A percentile compares a stretch with the other conserved stretches of the same genome.
Evolutionary conservation across 352 stramenopile genomes (phyloP).

Genomic region (Plasmopara viticola): DNA sequence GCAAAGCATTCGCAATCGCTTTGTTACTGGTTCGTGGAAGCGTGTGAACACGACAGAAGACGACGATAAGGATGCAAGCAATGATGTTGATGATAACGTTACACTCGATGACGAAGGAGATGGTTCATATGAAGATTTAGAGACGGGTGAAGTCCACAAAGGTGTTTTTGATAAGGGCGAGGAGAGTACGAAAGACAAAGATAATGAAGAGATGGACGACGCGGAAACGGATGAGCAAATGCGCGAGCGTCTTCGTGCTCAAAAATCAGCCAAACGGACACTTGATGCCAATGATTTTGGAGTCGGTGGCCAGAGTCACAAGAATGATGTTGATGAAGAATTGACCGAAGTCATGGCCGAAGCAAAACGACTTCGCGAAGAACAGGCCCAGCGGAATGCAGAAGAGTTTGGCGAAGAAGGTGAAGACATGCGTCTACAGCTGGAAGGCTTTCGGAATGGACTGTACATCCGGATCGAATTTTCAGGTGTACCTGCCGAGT

Average conservation of each 20-base stretch:
- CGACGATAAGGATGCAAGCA: slow-evolving; percentile 47
- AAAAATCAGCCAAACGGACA: slow-evolving; percentile 90
- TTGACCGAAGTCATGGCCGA: slow-evolving; percentile 84
- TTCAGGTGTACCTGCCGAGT: slow-evolving; percentile 90
- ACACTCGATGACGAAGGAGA: slow-evolving; percentile 90
- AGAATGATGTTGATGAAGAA: slow-evolving; percentile 56
- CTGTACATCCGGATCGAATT: slow-evolving; percentile 97
- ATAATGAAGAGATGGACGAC: slow-evolving; percentile 27
- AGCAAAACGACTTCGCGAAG: slow-evolving; percentile 74
- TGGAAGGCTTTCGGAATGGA: slow-evolving; percentile 95
- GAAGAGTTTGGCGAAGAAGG: slow-evolving; percentile 95
- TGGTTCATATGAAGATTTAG: slow-evolving; percentile 97
- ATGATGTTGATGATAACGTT: slow-evolving; percentile 16
- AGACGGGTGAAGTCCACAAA: slow-evolving; percentile 86
- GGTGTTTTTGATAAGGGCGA: slow-evolving; percentile 25
- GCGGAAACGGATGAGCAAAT: slow-evolving; percentile 80
- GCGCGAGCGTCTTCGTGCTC: slow-evolving; percentile 76
- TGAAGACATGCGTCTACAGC: slow-evolving; percentile 86
- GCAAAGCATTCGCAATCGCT: slow-evolving; percentile 87
- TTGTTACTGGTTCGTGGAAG: slow-evolving; percentile 96
- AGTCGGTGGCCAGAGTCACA: slow-evolving; percentile 24
- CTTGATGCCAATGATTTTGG: slow-evolving; percentile 50
- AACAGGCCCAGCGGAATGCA: slow-evolving; percentile 81
- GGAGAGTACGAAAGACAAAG: slow-evolving; percentile 4
- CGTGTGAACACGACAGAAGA: slow-evolving; percentile 39